A percentile compares a stretch with the other conserved stretches of the same genome.
These are phyloP conservation scores for Lanmaoa rubissima DNA, from an alignment of 768 basidiomycete species.

Conservation along the genomic window DNA sequence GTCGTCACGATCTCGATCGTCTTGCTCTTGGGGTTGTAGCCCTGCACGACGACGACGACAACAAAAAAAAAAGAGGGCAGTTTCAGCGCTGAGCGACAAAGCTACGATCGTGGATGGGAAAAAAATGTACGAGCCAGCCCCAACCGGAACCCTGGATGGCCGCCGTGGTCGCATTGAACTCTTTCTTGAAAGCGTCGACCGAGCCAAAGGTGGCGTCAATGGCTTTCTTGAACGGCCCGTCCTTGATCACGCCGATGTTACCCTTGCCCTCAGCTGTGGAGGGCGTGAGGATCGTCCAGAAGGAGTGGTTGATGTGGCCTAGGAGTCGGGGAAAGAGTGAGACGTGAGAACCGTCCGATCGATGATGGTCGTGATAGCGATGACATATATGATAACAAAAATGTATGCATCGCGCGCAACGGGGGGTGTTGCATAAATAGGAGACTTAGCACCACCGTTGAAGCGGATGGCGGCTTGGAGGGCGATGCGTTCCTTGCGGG, in stretches of 20 bases:
- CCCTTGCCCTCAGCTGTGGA: constrained; percentile 51
- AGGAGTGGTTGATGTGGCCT: constrained; percentile 93
- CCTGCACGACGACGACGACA: constrained; percentile 40
- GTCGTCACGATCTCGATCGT: constrained; percentile 88
- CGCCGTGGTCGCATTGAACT: constrained; percentile 83
- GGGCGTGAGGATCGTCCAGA: constrained; percentile 92
- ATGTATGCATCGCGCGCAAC: neutral
- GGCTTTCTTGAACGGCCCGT: constrained; percentile 65
- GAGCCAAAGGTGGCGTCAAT: constrained; percentile 64
- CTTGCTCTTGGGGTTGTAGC: constrained; percentile 62
- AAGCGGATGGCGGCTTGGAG: constrained; percentile 92
- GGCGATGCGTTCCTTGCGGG: constrained; percentile 78
- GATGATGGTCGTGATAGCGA: constrained; percentile 13
- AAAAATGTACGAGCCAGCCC: constrained; percentile 85
- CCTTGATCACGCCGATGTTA: constrained; percentile 54
- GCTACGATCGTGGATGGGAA: neutral
- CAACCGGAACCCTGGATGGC: constrained; percentile 93
- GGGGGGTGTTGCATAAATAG: neutral
- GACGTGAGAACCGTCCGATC: neutral
- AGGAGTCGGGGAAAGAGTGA: neutral
- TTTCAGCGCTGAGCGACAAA: neutral
- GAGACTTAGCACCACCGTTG: constrained; percentile 85
- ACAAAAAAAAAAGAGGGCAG: neutral
- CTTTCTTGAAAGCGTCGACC: constrained; percentile 67
- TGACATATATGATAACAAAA: constrained; percentile 4